Conservation (phyloP, 352 stramenopile species). For the Pythium apleroticum region DNA sequence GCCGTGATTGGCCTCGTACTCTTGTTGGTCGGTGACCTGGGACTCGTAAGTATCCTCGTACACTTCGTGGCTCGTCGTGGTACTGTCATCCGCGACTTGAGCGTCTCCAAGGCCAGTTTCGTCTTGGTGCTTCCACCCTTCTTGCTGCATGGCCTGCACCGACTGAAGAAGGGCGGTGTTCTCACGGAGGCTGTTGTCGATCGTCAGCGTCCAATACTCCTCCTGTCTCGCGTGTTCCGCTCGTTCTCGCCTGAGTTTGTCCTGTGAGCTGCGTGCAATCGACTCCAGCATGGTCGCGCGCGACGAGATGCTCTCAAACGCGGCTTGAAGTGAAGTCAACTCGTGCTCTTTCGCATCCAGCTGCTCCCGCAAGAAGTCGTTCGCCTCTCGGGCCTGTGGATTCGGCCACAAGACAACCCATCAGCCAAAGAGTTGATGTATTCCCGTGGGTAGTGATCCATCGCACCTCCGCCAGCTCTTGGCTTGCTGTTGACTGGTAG, state of each 20-base stretch:
- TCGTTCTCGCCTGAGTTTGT: conserved; percentile 55
- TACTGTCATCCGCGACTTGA: conserved; percentile 16
- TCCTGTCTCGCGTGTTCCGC: conserved; percentile 47
- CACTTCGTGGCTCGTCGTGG: conserved; percentile 8
- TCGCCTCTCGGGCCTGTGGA: conserved; percentile 32
- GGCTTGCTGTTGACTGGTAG: conserved; percentile 8
- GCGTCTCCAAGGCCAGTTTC: not conserved
- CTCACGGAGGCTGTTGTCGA: conserved; percentile 47
- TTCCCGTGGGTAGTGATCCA: not conserved
- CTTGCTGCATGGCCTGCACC: conserved; percentile 41
- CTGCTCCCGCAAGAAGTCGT: conserved; percentile 23
- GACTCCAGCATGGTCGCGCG: conserved; percentile 59
- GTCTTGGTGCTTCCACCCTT: conserved; percentile 20
- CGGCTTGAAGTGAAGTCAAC: conserved; percentile 33
- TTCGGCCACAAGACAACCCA: not conserved
- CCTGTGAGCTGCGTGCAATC: conserved; percentile 54
- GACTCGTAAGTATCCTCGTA: conserved; percentile 17
- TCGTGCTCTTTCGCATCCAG: conserved; percentile 42
- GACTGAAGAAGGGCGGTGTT: conserved; percentile 46
- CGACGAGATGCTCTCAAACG: conserved; percentile 37
- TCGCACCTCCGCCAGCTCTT: conserved; percentile 26
- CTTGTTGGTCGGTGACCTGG: not conserved
- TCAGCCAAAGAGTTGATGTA: too few relatives aligned
- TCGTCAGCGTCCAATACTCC: conserved; percentile 43
- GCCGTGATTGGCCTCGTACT: not conserved